Evolutionary conservation across 768 basidiomycete species (phyloP).

Genomic region (Porphyrellus cyaneotinctus): DNA sequence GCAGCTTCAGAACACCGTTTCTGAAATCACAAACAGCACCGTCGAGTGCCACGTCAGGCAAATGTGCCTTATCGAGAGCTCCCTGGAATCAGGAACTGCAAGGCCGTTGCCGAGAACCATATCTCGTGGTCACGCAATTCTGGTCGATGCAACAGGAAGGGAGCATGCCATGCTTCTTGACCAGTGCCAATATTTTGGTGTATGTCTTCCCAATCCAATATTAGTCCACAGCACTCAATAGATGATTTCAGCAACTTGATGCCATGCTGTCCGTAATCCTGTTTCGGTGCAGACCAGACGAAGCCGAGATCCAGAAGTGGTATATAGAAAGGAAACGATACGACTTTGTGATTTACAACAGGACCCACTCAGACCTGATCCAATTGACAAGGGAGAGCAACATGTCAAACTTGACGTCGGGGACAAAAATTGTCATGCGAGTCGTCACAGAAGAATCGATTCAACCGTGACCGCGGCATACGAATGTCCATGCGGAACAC

Average conservation of each 20-base stretch:
- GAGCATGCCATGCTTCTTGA: not conserved
- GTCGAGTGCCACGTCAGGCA: not conserved
- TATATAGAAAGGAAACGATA: slow-evolving; percentile 1
- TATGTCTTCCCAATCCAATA: not conserved
- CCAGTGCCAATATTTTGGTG: not conserved
- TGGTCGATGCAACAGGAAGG: not conserved
- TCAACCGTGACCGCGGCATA: not conserved
- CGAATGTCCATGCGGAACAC: not conserved
- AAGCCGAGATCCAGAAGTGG: not conserved
- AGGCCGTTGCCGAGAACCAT: not conserved
- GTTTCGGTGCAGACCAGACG: not conserved
- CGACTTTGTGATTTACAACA: not conserved
- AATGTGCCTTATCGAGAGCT: not conserved
- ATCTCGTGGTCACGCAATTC: not conserved
- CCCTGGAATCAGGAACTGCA: not conserved
- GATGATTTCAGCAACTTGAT: not conserved
- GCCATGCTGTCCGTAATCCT: not conserved
- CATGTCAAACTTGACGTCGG: not conserved
- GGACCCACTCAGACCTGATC: not conserved
- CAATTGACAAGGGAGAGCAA: not conserved
- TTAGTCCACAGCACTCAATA: not conserved
- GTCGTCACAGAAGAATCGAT: not conserved
- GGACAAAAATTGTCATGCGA: slow-evolving; percentile 2
- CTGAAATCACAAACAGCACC: not conserved
- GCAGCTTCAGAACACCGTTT: not conserved